Conservation (phyloP, 2,329 filamentous ascomycete species). For the Claviceps fusiformis region DNA sequence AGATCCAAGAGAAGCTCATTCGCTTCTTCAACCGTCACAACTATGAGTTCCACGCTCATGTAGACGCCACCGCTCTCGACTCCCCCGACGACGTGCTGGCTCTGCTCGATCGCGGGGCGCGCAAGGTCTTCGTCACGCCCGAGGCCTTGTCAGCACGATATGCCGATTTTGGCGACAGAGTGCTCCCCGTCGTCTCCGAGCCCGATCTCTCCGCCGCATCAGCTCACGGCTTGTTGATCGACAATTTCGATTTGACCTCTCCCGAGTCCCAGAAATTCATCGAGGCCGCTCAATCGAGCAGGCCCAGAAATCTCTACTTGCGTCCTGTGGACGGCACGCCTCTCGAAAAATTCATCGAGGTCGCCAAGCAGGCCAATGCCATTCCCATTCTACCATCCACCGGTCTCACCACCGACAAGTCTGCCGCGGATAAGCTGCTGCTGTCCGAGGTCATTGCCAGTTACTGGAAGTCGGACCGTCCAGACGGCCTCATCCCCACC, state of each 20-base stretch:
- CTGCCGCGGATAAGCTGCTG: constrained; percentile 37
- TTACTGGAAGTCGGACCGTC: constrained; percentile 66
- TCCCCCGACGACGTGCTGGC: constrained; percentile 61
- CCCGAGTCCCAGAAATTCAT: constrained; percentile 29
- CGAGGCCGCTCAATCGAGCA: constrained; percentile 30
- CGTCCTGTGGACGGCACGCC: constrained; percentile 33
- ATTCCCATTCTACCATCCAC: constrained; percentile 65
- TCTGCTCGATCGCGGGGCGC: constrained; percentile 73
- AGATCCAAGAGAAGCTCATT: constrained; percentile 31
- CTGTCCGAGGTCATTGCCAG: constrained; percentile 61
- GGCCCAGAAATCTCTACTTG: constrained; percentile 35
- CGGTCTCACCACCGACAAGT: constrained; percentile 53
- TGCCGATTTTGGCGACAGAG: constrained; percentile 40
- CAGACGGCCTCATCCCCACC: constrained; percentile 76
- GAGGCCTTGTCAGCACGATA: constrained; percentile 47
- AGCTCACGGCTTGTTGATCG: constrained; percentile 37
- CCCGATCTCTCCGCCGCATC: constrained; percentile 31
- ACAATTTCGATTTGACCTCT: constrained; percentile 33
- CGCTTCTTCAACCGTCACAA: constrained; percentile 36
- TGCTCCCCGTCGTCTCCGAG: constrained; percentile 37
- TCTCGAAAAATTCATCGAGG: constrained; percentile 31
- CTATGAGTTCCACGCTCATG: constrained; percentile 48
- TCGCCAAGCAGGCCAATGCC: constrained; percentile 37
- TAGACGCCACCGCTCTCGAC: constrained; percentile 60
- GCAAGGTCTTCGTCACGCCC: constrained; percentile 68